Evolutionary conservation across 495 filamentous ascomycete genomes (phyloP).

Genomic region (Penicillium mononematosum): DNA sequence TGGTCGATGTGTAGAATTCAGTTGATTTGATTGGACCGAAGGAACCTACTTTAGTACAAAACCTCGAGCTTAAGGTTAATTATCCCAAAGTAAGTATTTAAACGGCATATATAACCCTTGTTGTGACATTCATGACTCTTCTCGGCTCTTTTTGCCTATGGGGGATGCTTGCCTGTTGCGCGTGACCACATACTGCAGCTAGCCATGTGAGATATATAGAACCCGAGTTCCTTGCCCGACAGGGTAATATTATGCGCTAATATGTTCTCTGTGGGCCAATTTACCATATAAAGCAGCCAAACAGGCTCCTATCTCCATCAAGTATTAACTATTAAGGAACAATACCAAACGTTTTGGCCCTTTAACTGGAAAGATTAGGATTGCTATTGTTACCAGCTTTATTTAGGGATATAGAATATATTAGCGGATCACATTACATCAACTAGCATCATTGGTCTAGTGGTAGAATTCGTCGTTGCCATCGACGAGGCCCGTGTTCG

Average conservation of each 20-base stretch:
- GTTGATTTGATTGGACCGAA: too few relatives aligned
- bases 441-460: slow-evolving; percentile 56
- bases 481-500: slow-evolving; percentile 60
- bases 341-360: background rate
- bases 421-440: background rate
- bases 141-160: too few relatives aligned
- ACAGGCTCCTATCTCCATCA: background rate
- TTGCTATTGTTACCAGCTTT: background rate
- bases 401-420: too few relatives aligned
- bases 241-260: background rate
- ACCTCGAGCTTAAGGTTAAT: too few relatives aligned
- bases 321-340: background rate
- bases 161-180: too few relatives aligned
- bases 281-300: background rate
- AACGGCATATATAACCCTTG: too few relatives aligned
- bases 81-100: too few relatives aligned
- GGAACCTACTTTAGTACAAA: too few relatives aligned
- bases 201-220: background rate
- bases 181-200: background rate
- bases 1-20: too few relatives aligned
- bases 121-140: too few relatives aligned
- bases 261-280: background rate
- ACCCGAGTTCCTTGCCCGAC: background rate
- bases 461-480: slow-evolving; percentile 61
- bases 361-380: background rate